Base-by-base conservation (phyloP, 106 monocot species). In the Cymbidium sinense region DNA sequence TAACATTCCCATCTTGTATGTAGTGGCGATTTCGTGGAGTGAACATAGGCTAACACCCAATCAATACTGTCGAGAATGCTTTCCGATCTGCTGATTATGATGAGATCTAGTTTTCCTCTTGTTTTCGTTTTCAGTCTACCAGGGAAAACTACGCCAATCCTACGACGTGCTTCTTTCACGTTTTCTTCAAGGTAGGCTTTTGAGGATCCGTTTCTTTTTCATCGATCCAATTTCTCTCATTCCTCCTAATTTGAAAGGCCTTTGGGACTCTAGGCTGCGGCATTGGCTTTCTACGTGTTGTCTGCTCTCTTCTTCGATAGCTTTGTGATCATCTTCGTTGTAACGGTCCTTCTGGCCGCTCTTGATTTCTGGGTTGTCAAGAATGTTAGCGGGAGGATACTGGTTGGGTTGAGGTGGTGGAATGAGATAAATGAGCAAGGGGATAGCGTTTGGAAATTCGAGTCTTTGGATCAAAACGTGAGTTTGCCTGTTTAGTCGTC, bases 331-430 rank as follows among this genome's bases (percentile, higher is more conserved):
- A 96, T 96, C 62, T 96, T 96, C 35, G 96, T 96, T 29, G 77
- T 89, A 10, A 96, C 96, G 15, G 96, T 93, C 36, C 77, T 96
- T 75, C 87, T 96, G 17, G 90, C 93, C 10, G 96, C 96, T 25
- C 87, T 96, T 61, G 96, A 96, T 77, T 96, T 96, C 79, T 96
- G 96, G 96, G 91, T 93, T 5, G 93, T 96, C 39, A 96, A 96
- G 89, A 96, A 96, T 82, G 91, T 96, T 47, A 96, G 96, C 21
- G 96, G 96, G 20, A 74, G 96, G 64, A 96, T 96, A 75, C 35
- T 96, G 77, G 96, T 96, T 33, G 96, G 96, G 28, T 47, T 96
- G 78, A 85, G 96, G 52, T 96, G 96, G 96, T 96, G 95, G 96
- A 96, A 96, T 75, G 96, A 96, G 75, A 93, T 96, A 30, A 79